Base-by-base conservation (phyloP, 179 eudicot genomes). In the Nepenthes alata region DNA sequence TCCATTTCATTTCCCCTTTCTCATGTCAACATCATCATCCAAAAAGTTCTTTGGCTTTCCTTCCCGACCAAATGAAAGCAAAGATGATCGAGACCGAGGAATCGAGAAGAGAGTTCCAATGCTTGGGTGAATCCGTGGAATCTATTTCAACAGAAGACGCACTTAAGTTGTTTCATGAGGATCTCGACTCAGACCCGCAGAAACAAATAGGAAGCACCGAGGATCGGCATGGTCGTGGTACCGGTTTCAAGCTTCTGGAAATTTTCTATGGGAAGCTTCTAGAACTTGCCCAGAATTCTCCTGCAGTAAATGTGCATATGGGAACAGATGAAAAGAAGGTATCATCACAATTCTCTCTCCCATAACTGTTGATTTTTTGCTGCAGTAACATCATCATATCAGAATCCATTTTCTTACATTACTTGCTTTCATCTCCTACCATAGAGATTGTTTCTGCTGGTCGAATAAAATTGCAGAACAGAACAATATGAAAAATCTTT, bases 101-200 rank as follows among this genome's bases (percentile, higher is more conserved):
- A 57, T 68, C 67, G 25, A 68, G 74, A 69, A 69, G 54, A 36
- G 78, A 77, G 76, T 81, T 81, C 65, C 60, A 70, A 57, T 44
- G 67, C 53, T 77, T 86, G 69, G 75, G 76, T n/a, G 81, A 75
- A 67, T 69, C 84, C 47, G 82, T 75, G 64, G 74, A 59, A 51
- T 67, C 79, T 11, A 63, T 86, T 51, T 72, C 86, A 56, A 79
- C 89, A 25, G 61, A 68, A 35, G 95, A 86, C 55, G 83, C 86
- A 55, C 83, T 89, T 25, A 89, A 80, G 72, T 47, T 84, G 37
- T 88, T 82, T 57, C 53, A 78, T 71, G 75, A 82, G 39, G 69
- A 58, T 53, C 35, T 72, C 53, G 72, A 70, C 60, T 67, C 60
- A 60, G 67, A 66, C 14, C 77, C 58, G 55, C 54, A 8, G 1